phyloP scores from a whole-genome alignment of 768 basidiomycete genomes.

The Scleroderma bovista region DNA sequence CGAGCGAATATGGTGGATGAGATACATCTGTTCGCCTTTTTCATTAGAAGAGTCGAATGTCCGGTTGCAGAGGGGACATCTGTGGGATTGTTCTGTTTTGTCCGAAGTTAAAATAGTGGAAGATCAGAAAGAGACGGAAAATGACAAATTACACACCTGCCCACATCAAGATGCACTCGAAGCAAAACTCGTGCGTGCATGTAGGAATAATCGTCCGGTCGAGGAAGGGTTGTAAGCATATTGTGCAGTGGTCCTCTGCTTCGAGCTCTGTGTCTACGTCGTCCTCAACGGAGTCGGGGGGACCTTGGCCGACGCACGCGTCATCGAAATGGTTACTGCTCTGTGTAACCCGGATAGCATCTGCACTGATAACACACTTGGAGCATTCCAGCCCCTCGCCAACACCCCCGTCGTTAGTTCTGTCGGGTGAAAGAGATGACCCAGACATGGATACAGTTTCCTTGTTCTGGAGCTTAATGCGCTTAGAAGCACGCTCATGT shows the following conservation, averaged over 20 bases:
- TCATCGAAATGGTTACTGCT: neutral
- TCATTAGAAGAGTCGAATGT: conserved; percentile 43
- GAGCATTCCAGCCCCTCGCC: neutral
- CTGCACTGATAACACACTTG: neutral
- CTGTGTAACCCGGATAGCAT: neutral
- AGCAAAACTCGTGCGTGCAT: conserved; percentile 93
- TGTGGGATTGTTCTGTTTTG: conserved; percentile 63
- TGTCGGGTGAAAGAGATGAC: too few relatives aligned
- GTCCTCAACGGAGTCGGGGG: neutral
- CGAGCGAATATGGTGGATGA: conserved; percentile 77
- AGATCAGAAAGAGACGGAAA: neutral
- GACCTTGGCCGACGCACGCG: neutral
- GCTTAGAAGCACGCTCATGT: neutral
- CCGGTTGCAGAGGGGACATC: conserved; percentile 73
- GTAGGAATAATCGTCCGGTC: conserved; percentile 79
- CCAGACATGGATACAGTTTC: neutral
- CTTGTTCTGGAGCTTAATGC: neutral
- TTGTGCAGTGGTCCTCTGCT: conserved; percentile 62
- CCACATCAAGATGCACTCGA: conserved; percentile 86
- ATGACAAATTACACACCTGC: conserved; percentile 69
- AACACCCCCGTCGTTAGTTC: too few relatives aligned
- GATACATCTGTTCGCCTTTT: conserved; percentile 31
- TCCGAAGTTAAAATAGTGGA: neutral
- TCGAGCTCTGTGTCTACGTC: neutral
- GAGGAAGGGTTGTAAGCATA: conserved; percentile 72